Percentiles rank a stretch among this genome's conserved stretches.
Conservation (phyloP, 2,329 filamentous ascomycete species). For the Pezicula rhizophila region DNA sequence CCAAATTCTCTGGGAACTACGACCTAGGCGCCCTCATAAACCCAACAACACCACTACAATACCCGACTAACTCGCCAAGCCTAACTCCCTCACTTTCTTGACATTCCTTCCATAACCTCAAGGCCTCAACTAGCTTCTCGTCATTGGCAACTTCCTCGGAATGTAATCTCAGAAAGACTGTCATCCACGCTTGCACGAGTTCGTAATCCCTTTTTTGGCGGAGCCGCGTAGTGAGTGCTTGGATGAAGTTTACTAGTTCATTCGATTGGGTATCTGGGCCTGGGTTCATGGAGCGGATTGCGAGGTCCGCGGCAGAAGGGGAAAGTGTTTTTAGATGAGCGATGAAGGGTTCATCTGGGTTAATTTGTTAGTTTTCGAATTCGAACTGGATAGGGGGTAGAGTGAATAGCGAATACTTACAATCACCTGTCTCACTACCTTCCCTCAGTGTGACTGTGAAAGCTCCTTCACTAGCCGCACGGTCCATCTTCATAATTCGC, state of each 20-base stretch:
- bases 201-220: slow-evolving; percentile 76
- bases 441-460: slow-evolving; percentile 52
- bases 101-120: slow-evolving; percentile 65
- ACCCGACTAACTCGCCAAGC: slow-evolving; percentile 73
- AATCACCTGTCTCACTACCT: slow-evolving; percentile 51
- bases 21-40: slow-evolving; percentile 60
- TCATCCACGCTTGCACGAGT: slow-evolving; percentile 95
- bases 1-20: background rate
- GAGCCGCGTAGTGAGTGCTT: slow-evolving; percentile 69
- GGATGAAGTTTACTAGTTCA: slow-evolving; percentile 75
- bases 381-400: background rate
- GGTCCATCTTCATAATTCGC: slow-evolving; percentile 64
- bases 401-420: slow-evolving; percentile 36
- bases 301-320: slow-evolving; percentile 82
- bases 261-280: slow-evolving; percentile 41
- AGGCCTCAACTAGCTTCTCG: slow-evolving; percentile 46
- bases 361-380: slow-evolving; percentile 19
- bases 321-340: slow-evolving; percentile 73
- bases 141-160: slow-evolving; percentile 45
- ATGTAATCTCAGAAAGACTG: slow-evolving; percentile 81
- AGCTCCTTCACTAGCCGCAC: slow-evolving; percentile 47
- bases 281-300: slow-evolving; percentile 73
- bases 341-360: slow-evolving; percentile 59
- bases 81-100: slow-evolving; percentile 67
- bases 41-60: slow-evolving; percentile 77